phyloP scores from a whole-genome alignment of 2,329 filamentous ascomycete genomes.

The Colletotrichum neosansevieriae region DNA sequence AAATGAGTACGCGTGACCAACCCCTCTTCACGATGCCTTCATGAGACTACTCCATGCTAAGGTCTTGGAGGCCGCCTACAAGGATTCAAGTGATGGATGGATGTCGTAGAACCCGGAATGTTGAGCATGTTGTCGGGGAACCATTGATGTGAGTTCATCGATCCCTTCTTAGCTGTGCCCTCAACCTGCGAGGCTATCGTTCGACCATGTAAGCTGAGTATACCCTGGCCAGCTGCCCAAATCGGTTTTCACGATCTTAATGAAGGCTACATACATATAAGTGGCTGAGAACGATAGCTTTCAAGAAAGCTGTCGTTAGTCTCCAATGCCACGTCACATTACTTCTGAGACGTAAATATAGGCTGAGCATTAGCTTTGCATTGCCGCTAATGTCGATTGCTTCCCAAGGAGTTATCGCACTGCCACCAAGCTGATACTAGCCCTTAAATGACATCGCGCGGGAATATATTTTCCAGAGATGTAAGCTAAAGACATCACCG shows the following conservation, averaged over 20 bases:
- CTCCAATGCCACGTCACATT: not conserved
- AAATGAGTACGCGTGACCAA: not conserved
- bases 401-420: not conserved
- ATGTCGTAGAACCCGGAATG: not conserved
- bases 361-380: not conserved
- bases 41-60: not conserved
- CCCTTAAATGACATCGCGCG: too few relatives aligned
- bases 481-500: too few relatives aligned
- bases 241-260: not conserved
- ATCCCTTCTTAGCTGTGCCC: not conserved
- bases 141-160: not conserved
- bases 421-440: not conserved
- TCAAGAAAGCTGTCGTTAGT: not conserved
- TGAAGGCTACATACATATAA: not conserved
- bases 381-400: not conserved
- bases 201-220: not conserved
- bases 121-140: not conserved
- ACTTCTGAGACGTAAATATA: not conserved
- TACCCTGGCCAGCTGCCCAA: not conserved
- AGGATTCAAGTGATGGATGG: not conserved
- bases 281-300: not conserved
- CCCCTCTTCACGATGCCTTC: not conserved
- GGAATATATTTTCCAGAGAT: not conserved
- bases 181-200: not conserved
- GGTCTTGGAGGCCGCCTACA: not conserved